These are phyloP conservation scores for Alopecurus myosuroides DNA, from an alignment of 176 grass and related monocot genomes.

Conservation along the genomic window DNA sequence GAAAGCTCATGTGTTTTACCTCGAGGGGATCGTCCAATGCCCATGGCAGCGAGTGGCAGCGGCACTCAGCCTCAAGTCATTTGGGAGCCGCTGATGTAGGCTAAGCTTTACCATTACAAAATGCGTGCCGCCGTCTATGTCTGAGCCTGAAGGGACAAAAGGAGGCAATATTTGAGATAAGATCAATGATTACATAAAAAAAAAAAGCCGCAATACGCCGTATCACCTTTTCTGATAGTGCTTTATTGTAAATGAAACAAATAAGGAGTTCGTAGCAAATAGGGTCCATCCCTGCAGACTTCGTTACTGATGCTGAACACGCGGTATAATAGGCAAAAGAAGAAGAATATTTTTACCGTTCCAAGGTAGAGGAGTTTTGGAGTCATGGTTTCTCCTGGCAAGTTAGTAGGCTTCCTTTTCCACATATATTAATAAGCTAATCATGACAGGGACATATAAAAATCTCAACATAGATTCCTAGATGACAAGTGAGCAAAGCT, in stretches of 20 bases:
- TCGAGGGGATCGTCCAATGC: not conserved
- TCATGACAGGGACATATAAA: not conserved
- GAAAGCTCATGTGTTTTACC: slow-evolving; percentile 35
- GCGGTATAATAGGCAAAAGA: not conserved
- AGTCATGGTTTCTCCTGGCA: not conserved
- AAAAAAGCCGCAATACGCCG: not conserved
- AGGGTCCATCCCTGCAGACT: not conserved
- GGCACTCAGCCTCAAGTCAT: slow-evolving; percentile 29
- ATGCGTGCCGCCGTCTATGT: not conserved
- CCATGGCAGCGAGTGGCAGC: slow-evolving; percentile 29
- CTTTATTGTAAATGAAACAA: not conserved
- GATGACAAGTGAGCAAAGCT: not conserved
- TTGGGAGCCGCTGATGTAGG: slow-evolving; percentile 26
- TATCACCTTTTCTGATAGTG: too few species aligned
- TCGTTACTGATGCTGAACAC: not conserved
- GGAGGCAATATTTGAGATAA: slow-evolving; percentile 8
- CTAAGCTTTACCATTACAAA: slow-evolving; percentile 23
- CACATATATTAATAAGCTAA: too few species aligned
- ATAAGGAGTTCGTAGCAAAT: not conserved
- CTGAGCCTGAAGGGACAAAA: slow-evolving; percentile 27
- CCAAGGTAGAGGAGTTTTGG: not conserved
- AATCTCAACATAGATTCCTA: not conserved
- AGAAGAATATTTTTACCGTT: not conserved
- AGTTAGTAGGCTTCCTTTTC: not conserved
- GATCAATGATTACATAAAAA: slow-evolving; percentile 7